A percentile compares a stretch with the other conserved stretches of the same genome.
phyloP scores from a whole-genome alignment of 2,329 filamentous ascomycete species.

The Aspergillus piperis region DNA sequence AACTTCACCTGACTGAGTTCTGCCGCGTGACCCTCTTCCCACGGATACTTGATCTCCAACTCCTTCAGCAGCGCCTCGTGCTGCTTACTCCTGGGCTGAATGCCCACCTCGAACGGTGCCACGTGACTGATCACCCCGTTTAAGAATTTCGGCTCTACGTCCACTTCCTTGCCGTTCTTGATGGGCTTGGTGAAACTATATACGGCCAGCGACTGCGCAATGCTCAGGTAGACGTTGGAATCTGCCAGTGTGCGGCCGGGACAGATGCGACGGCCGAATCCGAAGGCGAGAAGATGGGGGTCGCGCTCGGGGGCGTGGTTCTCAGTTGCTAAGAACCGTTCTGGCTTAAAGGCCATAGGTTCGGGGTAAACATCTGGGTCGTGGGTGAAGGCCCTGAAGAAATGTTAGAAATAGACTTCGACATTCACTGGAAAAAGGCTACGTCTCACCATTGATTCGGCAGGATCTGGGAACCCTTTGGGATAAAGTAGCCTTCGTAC shows the following conservation, averaged over 20 bases:
- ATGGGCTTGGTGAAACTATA: slow-evolving; percentile 6
- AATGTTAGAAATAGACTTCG: neutral
- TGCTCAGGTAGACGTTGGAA: slow-evolving; percentile 8
- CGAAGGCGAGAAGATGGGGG: slow-evolving; percentile 10
- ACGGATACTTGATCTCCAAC: slow-evolving; percentile 2
- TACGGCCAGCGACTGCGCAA: slow-evolving; percentile 8
- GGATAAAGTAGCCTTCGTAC: slow-evolving; percentile 29
- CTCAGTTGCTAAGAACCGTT: slow-evolving; percentile 10
- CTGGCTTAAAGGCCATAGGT: neutral
- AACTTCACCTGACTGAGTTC: neutral
- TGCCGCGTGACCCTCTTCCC: slow-evolving; percentile 6
- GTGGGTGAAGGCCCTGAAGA: neutral
- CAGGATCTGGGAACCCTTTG: slow-evolving; percentile 17
- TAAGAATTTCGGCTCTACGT: neutral
- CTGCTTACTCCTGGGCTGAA: slow-evolving; percentile 1
- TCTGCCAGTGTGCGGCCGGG: slow-evolving; percentile 15
- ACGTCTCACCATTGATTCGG: neutral
- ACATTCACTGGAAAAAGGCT: neutral
- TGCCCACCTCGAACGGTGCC: slow-evolving; percentile 8
- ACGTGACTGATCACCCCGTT: slow-evolving; percentile 13
- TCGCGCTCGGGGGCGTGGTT: slow-evolving; percentile 12
- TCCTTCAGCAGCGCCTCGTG: slow-evolving; percentile 10
- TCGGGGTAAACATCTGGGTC: slow-evolving; percentile 1
- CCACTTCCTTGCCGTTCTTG: slow-evolving; percentile 4
- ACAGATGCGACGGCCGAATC: slow-evolving; percentile 15